Conservation (phyloP, 116 monocot genomes). For the Papilionanthe hybrid region DNA sequence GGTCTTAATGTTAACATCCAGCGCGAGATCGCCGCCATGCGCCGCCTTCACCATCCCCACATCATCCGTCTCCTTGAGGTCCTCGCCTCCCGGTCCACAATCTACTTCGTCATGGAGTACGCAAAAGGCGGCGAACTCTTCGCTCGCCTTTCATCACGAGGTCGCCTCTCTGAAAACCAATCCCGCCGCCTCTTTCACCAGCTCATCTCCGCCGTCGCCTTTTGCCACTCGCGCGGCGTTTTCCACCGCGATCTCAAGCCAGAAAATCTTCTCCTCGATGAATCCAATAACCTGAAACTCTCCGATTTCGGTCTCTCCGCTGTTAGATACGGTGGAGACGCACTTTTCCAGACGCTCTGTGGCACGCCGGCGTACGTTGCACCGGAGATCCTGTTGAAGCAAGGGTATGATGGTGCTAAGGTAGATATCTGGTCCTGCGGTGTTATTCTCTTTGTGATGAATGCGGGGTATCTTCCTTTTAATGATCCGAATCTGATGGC, state of each 20-base stretch:
- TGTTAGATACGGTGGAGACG: not conserved
- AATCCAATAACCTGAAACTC: not conserved
- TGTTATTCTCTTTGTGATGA: conserved; percentile 41
- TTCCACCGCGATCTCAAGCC: conserved; percentile 14
- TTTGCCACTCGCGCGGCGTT: conserved; percentile 11
- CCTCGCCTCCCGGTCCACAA: conserved; percentile 22
- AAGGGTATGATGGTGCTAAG: conserved; percentile 31
- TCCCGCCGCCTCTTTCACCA: conserved; percentile 7
- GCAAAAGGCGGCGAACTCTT: conserved; percentile 12
- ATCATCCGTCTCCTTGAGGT: conserved; percentile 28
- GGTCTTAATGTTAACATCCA: not conserved
- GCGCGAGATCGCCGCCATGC: conserved; percentile 21
- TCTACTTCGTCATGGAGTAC: conserved; percentile 29
- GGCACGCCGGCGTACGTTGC: conserved; percentile 53
- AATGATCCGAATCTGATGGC: conserved; percentile 37
- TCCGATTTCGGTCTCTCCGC: conserved; percentile 10
- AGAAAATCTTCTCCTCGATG: conserved; percentile 12
- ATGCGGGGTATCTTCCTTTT: conserved; percentile 43
- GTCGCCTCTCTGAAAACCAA: conserved; percentile 8
- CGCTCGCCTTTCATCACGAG: conserved; percentile 5
- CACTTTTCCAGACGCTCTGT: conserved; percentile 16
- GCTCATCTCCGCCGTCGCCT: conserved; percentile 9
- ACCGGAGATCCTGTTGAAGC: conserved; percentile 36
- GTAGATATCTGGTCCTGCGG: conserved; percentile 45
- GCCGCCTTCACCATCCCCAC: conserved; percentile 19